Conservation (phyloP, 495 filamentous ascomycete species). For the Neurospora tetraspora region DNA sequence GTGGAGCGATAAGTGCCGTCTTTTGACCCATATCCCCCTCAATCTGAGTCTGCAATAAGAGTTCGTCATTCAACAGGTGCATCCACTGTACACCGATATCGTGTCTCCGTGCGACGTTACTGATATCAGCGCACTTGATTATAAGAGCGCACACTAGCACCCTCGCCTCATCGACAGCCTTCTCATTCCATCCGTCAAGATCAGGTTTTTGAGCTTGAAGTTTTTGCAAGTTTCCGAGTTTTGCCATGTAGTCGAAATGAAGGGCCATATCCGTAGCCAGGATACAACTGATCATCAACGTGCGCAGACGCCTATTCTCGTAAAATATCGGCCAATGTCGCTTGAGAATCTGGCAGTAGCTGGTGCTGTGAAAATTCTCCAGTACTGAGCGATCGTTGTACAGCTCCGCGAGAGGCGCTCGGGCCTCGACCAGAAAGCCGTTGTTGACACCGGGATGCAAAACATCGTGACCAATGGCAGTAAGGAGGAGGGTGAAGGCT, state of each 20-base stretch:
- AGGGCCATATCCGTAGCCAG: slow-evolving; percentile 94
- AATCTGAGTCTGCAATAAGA: slow-evolving; percentile 85
- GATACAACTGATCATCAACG: slow-evolving; percentile 89
- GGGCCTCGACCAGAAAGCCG: slow-evolving; percentile 83
- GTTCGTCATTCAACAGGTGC: slow-evolving; percentile 83
- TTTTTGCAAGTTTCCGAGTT: slow-evolving; percentile 68
- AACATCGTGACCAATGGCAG: slow-evolving; percentile 94
- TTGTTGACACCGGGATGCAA: slow-evolving; percentile 98
- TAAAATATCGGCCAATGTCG: slow-evolving; percentile 85
- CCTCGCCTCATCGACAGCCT: slow-evolving; percentile 58
- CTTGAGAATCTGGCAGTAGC: slow-evolving; percentile 90
- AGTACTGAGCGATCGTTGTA: slow-evolving; percentile 97
- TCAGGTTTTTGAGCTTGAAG: slow-evolving; percentile 50
- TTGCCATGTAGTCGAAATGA: slow-evolving; percentile 92
- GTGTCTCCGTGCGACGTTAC: slow-evolving; percentile 87
- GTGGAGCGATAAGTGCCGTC: slow-evolving; percentile 75
- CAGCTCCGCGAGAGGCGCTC: slow-evolving; percentile 89
- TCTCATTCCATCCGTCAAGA: slow-evolving; percentile 57
- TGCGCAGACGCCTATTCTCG: slow-evolving; percentile 62
- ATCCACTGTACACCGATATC: slow-evolving; percentile 80
- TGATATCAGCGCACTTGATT: slow-evolving; percentile 98
- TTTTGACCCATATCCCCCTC: slow-evolving; percentile 78
- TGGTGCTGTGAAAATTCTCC: slow-evolving; percentile 95
- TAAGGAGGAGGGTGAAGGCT: slow-evolving; percentile 78
- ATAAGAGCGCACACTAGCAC: slow-evolving; percentile 75